These are phyloP conservation scores for Thermochaetoides thermophila DNA, from an alignment of 495 filamentous ascomycete genomes.

Conservation along the genomic window DNA sequence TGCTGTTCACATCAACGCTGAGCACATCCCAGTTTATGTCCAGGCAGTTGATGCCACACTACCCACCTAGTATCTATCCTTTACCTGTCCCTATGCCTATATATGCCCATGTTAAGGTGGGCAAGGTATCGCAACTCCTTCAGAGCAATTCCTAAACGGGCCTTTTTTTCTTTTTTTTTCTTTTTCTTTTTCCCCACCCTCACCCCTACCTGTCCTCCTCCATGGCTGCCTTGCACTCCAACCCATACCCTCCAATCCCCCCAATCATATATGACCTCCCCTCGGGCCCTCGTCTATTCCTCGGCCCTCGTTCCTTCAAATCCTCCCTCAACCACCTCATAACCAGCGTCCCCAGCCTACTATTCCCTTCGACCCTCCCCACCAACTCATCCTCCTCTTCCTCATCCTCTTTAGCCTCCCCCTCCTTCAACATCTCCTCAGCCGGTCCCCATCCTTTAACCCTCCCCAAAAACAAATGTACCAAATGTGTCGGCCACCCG, in stretches of 20 bases:
- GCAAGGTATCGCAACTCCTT: no score
- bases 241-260: slow-evolving; percentile 70
- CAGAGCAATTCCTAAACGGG: no score
- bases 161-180: not conserved
- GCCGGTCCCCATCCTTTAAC: slow-evolving; percentile 73
- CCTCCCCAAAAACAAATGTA: slow-evolving; percentile 79
- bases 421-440: slow-evolving; percentile 29
- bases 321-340: slow-evolving; percentile 77
- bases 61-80: no score
- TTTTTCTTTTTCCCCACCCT: not conserved
- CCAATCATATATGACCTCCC: slow-evolving; percentile 56
- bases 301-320: slow-evolving; percentile 62
- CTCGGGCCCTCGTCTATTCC: slow-evolving; percentile 43
- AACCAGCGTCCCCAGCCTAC: slow-evolving; percentile 68
- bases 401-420: slow-evolving; percentile 23
- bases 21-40: no score
- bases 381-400: slow-evolving; percentile 21
- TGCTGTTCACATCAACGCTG: no score
- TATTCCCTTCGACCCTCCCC: slow-evolving; percentile 51
- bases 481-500: slow-evolving; percentile 85
- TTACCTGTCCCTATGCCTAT: no score
- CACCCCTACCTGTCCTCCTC: slow-evolving; percentile 1
- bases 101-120: no score
- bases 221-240: slow-evolving; percentile 39
- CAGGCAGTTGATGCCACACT: no score